Percentiles rank a stretch among this genome's conserved stretches.
Evolutionary conservation across 2,329 filamentous ascomycete genomes (phyloP).

Genomic region (Penicillium sp.): DNA sequence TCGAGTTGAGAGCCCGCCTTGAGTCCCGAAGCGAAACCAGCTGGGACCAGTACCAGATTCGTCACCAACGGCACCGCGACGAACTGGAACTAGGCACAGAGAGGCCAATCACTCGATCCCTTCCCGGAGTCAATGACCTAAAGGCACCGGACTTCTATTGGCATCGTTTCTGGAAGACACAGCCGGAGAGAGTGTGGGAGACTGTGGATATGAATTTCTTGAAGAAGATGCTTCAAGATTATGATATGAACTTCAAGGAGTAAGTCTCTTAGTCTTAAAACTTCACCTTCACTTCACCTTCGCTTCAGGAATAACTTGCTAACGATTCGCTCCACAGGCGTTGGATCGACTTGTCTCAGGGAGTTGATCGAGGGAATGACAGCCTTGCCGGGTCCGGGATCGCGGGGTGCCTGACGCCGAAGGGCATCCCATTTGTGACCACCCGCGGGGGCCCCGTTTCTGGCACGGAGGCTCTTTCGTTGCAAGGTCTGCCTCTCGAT

Average conservation of each 20-base stretch:
- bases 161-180: conserved; percentile 47
- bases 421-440: conserved; percentile 59
- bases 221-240: conserved; percentile 46
- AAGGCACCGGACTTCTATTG: conserved; percentile 56
- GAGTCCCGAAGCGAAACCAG: conserved; percentile 21
- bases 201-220: conserved; percentile 62
- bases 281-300: not conserved
- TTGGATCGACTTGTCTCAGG: conserved; percentile 66
- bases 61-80: conserved; percentile 57
- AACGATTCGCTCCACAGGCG: conserved; percentile 25
- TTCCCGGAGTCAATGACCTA: conserved; percentile 50
- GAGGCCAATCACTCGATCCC: conserved; percentile 60
- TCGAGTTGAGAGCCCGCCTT: conserved; percentile 47
- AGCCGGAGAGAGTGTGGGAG: conserved; percentile 63
- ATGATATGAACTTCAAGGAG: conserved; percentile 59
- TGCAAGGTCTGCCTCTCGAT: conserved; percentile 67
- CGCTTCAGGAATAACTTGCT: not conserved
- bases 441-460: conserved; percentile 59
- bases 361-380: conserved; percentile 60
- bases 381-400: conserved; percentile 51
- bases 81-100: conserved; percentile 50
- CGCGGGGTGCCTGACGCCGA: conserved; percentile 66
- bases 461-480: conserved; percentile 59
- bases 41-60: conserved; percentile 50
- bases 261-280: conserved; percentile 26